phyloP scores from a whole-genome alignment of 2,329 filamentous ascomycete genomes.

The Colletotrichum siamense region DNA sequence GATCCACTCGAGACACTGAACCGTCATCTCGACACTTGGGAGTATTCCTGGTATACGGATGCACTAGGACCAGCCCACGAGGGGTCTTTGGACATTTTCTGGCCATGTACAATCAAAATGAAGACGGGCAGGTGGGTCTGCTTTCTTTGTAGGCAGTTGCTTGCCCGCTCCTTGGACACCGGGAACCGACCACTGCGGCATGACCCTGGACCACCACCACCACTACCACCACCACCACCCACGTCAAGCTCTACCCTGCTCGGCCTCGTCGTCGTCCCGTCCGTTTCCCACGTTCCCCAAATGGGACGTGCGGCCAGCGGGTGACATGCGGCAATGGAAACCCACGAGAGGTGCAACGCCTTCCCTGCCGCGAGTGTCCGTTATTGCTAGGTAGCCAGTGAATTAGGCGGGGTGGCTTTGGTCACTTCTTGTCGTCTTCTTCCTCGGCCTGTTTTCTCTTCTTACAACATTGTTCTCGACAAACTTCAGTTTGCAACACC shows the following conservation, averaged over 20 bases:
- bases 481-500: background rate
- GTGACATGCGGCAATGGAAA: conserved; percentile 13
- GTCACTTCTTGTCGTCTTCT: background rate
- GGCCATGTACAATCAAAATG: background rate
- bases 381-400: background rate
- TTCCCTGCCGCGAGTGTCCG: conserved; percentile 1
- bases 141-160: background rate
- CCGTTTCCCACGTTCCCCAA: conserved; percentile 7
- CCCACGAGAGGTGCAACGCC: conserved; percentile 10
- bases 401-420: conserved; percentile 3
- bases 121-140: background rate
- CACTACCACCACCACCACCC: background rate
- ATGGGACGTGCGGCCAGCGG: background rate
- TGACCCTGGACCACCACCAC: background rate
- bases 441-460: background rate
- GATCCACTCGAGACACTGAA: conserved; percentile 8
- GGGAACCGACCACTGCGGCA: background rate
- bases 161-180: background rate
- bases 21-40: conserved; percentile 15
- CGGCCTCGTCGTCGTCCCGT: background rate
- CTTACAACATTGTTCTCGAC: background rate
- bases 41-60: background rate
- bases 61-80: conserved; percentile 5
- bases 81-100: background rate
- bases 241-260: conserved; percentile 8